These are phyloP conservation scores for Entophlyctis helioformis DNA, from an alignment of 192 early-diverging fungal genomes.

Conservation along the genomic window DNA sequence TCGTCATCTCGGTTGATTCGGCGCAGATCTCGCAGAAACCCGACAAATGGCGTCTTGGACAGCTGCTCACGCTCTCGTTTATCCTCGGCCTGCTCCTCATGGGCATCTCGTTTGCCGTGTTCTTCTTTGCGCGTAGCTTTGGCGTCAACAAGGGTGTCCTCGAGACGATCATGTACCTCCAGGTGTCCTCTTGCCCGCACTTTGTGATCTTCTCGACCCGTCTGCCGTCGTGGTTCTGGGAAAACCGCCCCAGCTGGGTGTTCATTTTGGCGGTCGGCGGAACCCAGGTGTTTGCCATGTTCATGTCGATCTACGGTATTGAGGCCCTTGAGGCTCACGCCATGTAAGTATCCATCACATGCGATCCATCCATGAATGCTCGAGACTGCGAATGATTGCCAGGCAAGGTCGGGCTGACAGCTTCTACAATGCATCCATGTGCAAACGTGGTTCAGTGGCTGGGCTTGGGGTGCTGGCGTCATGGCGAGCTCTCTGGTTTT, in stretches of 20 bases:
- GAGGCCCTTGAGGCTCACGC: conserved; percentile 11
- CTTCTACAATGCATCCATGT: too few relatives aligned
- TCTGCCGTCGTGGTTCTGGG: conserved; percentile 77
- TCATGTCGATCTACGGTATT: conserved; percentile 71
- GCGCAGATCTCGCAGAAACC: conserved; percentile 77
- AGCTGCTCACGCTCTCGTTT: conserved; percentile 70
- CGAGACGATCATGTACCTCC: conserved; percentile 66
- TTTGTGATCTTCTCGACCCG: conserved; percentile 96
- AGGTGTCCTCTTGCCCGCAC: conserved; percentile 87
- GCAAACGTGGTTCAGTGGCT: conserved; percentile 49
- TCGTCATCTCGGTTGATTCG: conserved; percentile 90
- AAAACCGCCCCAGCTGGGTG: conserved; percentile 64
- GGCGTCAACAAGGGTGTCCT: not conserved
- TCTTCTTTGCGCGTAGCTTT: conserved; percentile 62
- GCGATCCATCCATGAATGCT: not conserved
- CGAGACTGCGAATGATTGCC: too few relatives aligned
- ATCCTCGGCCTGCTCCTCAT: conserved; percentile 66
- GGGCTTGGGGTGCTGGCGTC: conserved; percentile 61
- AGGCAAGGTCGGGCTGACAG: too few relatives aligned
- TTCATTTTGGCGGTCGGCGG: conserved; percentile 75
- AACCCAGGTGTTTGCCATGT: conserved; percentile 85
- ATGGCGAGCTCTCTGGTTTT: conserved; percentile 67
- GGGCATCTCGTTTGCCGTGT: conserved; percentile 68
- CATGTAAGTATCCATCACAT: conserved; percentile 11
- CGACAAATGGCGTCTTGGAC: conserved; percentile 93